A percentile compares a stretch with the other conserved stretches of the same genome.
Evolutionary conservation across 176 grass and related monocot species (phyloP).

Genomic region (Lolium rigidum): DNA sequence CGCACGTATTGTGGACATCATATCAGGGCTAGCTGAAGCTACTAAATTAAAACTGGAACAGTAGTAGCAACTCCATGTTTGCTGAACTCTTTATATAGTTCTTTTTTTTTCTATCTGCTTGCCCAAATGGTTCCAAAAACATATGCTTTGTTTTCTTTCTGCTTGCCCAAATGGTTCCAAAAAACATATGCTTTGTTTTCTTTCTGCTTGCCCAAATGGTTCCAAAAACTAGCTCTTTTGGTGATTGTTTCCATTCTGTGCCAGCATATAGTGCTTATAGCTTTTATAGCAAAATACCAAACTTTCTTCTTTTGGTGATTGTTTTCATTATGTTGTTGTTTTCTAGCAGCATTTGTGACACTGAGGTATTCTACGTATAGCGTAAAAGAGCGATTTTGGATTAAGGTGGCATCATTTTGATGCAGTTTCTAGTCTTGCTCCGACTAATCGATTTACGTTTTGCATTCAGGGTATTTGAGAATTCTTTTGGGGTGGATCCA

Average conservation of each 20-base stretch:
- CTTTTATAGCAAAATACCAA: neutral
- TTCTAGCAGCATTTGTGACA: neutral
- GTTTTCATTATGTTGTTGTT: neutral
- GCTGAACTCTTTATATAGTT: neutral
- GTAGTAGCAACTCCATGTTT: neutral
- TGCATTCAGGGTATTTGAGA: slow-evolving; percentile 53
- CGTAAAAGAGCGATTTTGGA: neutral
- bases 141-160: neutral
- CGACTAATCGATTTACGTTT: slow-evolving; percentile 26
- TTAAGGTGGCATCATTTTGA: neutral
- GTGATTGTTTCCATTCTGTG: neutral
- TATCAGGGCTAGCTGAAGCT: neutral
- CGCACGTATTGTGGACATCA: neutral
- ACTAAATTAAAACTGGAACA: neutral
- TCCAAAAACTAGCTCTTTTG: neutral
- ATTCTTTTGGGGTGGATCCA: slow-evolving; percentile 40
- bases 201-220: neutral
- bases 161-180: neutral
- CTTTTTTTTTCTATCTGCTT: neutral
- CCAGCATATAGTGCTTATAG: neutral
- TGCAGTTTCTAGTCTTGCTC: slow-evolving; percentile 12
- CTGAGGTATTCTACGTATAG: neutral
- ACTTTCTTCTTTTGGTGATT: neutral
- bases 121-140: neutral
- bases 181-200: neutral